Evolutionary conservation across 176 grass and related monocot genomes (phyloP).

Genomic region (Aegilops bicornis): DNA sequence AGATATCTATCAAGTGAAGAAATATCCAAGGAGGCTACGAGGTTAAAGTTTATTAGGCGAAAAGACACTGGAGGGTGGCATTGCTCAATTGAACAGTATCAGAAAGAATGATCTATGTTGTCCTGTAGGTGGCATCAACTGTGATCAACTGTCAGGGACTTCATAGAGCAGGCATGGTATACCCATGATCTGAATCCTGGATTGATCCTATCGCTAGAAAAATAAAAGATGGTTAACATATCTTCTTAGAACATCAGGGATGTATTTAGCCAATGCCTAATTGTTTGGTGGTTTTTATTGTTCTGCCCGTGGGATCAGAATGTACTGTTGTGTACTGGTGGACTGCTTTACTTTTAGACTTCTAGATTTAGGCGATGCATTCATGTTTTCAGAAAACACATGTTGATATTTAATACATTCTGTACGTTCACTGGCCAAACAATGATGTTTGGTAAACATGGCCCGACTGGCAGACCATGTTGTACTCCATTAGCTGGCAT

Average conservation of each 20-base stretch:
- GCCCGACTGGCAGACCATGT: not conserved
- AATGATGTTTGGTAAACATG: not conserved
- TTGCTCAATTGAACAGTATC: not conserved
- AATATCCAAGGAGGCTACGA: not conserved
- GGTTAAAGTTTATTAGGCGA: constrained; percentile 14
- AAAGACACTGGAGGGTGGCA: not conserved
- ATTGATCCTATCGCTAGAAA: not conserved
- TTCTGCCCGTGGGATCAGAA: not conserved
- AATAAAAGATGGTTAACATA: not conserved
- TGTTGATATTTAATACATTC: not conserved
- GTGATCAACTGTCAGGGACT: not conserved
- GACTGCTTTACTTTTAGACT: constrained; percentile 1
- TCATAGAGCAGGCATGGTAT: not conserved
- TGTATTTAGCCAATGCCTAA: not conserved
- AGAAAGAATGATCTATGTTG: constrained; percentile 7
- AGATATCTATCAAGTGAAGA: not conserved
- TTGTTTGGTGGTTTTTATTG: not conserved
- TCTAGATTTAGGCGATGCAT: not conserved
- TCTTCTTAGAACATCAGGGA: not conserved
- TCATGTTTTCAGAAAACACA: not conserved
- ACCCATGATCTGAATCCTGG: not conserved
- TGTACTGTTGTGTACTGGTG: not conserved
- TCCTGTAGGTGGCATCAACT: not conserved
- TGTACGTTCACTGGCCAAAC: not conserved
- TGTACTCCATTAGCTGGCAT: not conserved